A percentile compares a stretch with the other conserved stretches of the same genome.
Conservation (phyloP, 129 eudicot genomes). For the Erigeron canadensis region DNA sequence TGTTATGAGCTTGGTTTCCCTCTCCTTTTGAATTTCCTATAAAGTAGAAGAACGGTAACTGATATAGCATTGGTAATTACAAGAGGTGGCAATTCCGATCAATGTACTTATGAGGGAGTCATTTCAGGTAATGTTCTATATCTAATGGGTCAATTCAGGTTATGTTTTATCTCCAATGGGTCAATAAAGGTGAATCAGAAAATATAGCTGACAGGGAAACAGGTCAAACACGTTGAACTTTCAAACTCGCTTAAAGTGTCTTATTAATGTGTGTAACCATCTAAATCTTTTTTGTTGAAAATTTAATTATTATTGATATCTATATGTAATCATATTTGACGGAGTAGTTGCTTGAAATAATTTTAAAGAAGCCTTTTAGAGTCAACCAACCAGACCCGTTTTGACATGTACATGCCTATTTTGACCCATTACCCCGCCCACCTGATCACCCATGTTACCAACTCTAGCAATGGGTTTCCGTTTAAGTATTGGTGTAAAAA, state of each 20-base stretch:
- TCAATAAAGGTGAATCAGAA: neutral
- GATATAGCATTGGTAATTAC: neutral
- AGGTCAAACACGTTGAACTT: neutral
- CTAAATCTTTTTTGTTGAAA: neutral
- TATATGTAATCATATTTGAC: neutral
- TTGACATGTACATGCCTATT: neutral
- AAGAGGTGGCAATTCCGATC: too few species aligned
- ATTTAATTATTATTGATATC: too few species aligned
- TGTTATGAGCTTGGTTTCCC: conserved; percentile 67
- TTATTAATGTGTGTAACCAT: neutral
- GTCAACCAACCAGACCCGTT: neutral
- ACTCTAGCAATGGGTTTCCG: too few species aligned
- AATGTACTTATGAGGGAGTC: neutral
- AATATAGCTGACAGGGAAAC: neutral
- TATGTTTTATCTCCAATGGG: neutral
- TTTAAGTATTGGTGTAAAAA: conserved; percentile 5
- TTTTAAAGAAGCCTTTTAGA: neutral
- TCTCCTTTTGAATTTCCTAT: conserved; percentile 71
- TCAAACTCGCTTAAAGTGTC: neutral
- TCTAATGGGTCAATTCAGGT: neutral
- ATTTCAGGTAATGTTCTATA: neutral
- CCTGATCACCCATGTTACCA: neutral
- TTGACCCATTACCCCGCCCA: neutral
- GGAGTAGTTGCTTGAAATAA: neutral
- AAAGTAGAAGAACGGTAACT: neutral